Conservation (phyloP, 2,329 filamentous ascomycete species). For the Aureobasidium sp. region DNA sequence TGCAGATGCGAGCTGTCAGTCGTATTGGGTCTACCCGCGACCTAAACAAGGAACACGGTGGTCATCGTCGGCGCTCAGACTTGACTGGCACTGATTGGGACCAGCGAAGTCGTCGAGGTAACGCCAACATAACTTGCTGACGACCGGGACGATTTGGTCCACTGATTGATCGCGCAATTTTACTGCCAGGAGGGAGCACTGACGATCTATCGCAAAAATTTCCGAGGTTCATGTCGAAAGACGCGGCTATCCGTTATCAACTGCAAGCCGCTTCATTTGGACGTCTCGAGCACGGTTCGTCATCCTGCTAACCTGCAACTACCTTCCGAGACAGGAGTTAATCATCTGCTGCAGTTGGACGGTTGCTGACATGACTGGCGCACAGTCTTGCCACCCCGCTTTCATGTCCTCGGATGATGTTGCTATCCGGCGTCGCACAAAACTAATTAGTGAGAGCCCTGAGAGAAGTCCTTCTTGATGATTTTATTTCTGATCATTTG, state of each 20-base stretch:
- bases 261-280: slow-evolving; percentile 12
- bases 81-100: slow-evolving; percentile 2
- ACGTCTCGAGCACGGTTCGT: not conserved
- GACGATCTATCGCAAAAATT: slow-evolving; percentile 8
- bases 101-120: slow-evolving; percentile 8
- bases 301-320: slow-evolving; percentile 1
- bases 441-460: not conserved
- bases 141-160: not conserved
- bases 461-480: not conserved
- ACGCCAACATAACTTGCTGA: slow-evolving; percentile 8
- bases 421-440: slow-evolving; percentile 7
- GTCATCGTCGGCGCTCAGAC: not conserved
- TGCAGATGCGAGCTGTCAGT: slow-evolving; percentile 5
- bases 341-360: not conserved
- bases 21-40: not conserved
- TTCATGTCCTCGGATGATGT: not conserved
- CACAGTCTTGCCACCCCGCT: slow-evolving; percentile 10
- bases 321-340: not conserved
- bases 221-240: not conserved
- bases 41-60: not conserved
- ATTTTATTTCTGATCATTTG: not conserved
- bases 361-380: slow-evolving; percentile 12
- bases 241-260: not conserved
- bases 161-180: not conserved
- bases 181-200: not conserved